Evolutionary conservation across 352 stramenopile species (phyloP).

Genomic region (Elongisporangium undulatum): DNA sequence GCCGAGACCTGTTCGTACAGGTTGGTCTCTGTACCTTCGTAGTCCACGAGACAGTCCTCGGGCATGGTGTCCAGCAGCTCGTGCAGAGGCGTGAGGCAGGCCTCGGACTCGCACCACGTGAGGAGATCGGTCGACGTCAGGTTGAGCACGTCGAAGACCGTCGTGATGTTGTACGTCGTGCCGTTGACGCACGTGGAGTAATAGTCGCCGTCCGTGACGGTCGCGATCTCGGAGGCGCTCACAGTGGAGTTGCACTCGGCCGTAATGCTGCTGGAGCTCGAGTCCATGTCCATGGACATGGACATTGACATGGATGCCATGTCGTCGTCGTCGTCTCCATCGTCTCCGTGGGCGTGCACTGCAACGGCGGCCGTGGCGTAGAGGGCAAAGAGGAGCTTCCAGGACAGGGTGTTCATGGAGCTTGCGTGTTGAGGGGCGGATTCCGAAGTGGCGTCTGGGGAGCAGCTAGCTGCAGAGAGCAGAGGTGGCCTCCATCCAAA

Average conservation of each 20-base stretch:
- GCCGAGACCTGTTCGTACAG: constrained; percentile 29
- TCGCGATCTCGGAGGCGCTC: constrained; percentile 24
- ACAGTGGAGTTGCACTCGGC: constrained; percentile 32
- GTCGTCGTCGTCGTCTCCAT: constrained; percentile 2
- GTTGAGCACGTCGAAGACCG: constrained; percentile 39
- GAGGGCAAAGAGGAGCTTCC: constrained; percentile 2
- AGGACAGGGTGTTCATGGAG: not conserved
- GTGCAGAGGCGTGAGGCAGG: constrained; percentile 57
- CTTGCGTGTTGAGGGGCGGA: not conserved
- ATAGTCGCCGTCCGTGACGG: constrained; percentile 42
- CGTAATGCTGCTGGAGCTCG: constrained; percentile 1
- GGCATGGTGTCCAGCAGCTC: constrained; percentile 29
- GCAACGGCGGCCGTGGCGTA: not conserved
- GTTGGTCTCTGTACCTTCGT: constrained; percentile 33
- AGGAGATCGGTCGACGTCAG: constrained; percentile 42
- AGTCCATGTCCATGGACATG: not conserved
- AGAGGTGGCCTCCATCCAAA: too few species aligned
- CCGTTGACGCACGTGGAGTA: constrained; percentile 44
- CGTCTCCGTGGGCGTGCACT: not conserved
- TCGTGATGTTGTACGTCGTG: constrained; percentile 42
- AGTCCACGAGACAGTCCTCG: constrained; percentile 38
- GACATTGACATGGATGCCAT: constrained; percentile 1
- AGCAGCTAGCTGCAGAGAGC: not conserved
- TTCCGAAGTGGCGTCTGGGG: not conserved
- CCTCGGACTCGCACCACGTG: constrained; percentile 47